These are phyloP conservation scores for Tubosaeta sp. DNA, from an alignment of 768 basidiomycete species.

Conservation along the genomic window DNA sequence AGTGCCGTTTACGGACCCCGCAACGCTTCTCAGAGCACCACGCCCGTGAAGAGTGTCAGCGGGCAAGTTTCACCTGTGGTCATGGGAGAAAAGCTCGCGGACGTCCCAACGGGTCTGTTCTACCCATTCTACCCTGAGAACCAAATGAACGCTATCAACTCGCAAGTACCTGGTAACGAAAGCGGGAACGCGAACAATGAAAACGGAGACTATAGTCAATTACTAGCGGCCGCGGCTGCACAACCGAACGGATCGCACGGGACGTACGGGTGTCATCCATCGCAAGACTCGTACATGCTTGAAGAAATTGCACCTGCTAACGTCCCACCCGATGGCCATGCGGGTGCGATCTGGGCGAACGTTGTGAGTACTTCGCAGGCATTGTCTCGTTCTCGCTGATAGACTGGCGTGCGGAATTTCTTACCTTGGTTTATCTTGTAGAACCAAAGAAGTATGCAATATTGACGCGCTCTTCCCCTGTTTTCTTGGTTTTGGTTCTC, in stretches of 20 bases:
- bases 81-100: constrained; percentile 44
- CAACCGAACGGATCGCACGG: constrained; percentile 50
- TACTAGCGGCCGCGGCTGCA: constrained; percentile 56
- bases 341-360: constrained; percentile 40
- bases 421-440: constrained; percentile 6
- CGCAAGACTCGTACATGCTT: constrained; percentile 62
- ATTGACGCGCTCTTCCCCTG: constrained; percentile 7
- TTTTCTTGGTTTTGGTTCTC: constrained; percentile 3
- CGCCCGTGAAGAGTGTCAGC: constrained; percentile 24
- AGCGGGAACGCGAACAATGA: constrained; percentile 15
- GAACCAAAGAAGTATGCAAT: constrained; percentile 23
- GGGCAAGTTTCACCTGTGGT: constrained; percentile 19
- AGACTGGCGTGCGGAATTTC: constrained; percentile 13
- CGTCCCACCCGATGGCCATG: constrained; percentile 26
- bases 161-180: constrained; percentile 20
- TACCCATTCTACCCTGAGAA: constrained; percentile 75
- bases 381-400: constrained; percentile 31
- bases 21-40: constrained; percentile 24
- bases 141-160: constrained; percentile 22
- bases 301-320: constrained; percentile 55
- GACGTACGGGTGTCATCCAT: constrained; percentile 50
- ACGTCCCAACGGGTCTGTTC: constrained; percentile 66
- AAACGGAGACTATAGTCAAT: constrained; percentile 44
- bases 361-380: constrained; percentile 36
- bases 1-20: constrained; percentile 29